Conservation (phyloP, 805 yeast species). For the Grigorovia transvaalensis region DNA sequence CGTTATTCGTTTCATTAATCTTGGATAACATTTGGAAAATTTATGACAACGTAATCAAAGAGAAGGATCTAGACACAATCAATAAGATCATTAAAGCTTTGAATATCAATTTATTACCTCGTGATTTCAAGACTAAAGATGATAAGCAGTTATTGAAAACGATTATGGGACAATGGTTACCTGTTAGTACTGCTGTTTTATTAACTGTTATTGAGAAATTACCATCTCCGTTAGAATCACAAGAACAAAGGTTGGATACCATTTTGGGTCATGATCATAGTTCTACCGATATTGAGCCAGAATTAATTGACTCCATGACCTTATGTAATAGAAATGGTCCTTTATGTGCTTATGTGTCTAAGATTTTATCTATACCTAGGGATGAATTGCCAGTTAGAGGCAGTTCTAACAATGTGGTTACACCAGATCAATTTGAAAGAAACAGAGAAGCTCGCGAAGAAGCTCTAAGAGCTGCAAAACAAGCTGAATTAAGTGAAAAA, state of each 20-base stretch:
- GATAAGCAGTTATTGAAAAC: slow-evolving; percentile 48
- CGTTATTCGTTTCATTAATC: slow-evolving; percentile 77
- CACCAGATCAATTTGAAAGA: slow-evolving; percentile 52
- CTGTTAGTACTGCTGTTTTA: slow-evolving; percentile 76
- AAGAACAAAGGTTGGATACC: slow-evolving; percentile 55
- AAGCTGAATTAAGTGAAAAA: slow-evolving; percentile 30
- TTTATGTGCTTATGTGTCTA: slow-evolving; percentile 71
- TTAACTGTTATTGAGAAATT: slow-evolving; percentile 74
- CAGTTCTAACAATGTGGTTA: slow-evolving; percentile 28
- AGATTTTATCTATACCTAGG: slow-evolving; percentile 77
- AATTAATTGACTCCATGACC: slow-evolving; percentile 45
- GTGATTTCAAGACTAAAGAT: slow-evolving; percentile 77
- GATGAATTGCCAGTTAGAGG: slow-evolving; percentile 58
- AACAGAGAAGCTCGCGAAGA: slow-evolving; percentile 54
- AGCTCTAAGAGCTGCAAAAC: slow-evolving; percentile 60
- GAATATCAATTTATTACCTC: slow-evolving; percentile 54
- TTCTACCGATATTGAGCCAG: slow-evolving; percentile 33
- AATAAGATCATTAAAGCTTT: slow-evolving; percentile 67
- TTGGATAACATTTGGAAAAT: slow-evolving; percentile 89
- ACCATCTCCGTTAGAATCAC: slow-evolving; percentile 78
- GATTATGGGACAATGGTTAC: slow-evolving; percentile 88
- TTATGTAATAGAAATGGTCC: slow-evolving; percentile 61
- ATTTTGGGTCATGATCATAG: slow-evolving; percentile 38
- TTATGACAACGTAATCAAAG: slow-evolving; percentile 59
- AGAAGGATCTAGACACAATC: slow-evolving; percentile 58